phyloP scores from a whole-genome alignment of 2,329 filamentous ascomycete genomes.

The Claviceps monticola region DNA sequence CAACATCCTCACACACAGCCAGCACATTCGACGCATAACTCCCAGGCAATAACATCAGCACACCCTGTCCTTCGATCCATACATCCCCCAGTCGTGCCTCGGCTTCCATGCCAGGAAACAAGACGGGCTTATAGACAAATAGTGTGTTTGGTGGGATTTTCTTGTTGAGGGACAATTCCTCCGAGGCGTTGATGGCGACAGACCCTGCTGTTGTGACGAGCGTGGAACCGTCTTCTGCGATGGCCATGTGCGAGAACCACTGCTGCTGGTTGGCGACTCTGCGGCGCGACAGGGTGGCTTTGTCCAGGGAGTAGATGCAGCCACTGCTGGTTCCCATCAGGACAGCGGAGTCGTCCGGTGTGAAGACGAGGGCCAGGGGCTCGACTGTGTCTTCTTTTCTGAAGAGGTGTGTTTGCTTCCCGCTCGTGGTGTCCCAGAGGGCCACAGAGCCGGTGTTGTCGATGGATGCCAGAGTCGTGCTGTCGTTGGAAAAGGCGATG shows the following conservation, averaged over 20 bases:
- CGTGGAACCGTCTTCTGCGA: slow-evolving; percentile 3
- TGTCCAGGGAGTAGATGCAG: slow-evolving; percentile 6
- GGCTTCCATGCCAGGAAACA: slow-evolving; percentile 6
- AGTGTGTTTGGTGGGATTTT: slow-evolving; percentile 2
- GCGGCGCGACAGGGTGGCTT: slow-evolving; percentile 1
- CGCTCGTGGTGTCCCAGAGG: slow-evolving; percentile 8
- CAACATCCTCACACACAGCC: slow-evolving; percentile 5
- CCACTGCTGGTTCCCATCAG: slow-evolving; percentile 4
- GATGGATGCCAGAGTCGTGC: slow-evolving; percentile 7
- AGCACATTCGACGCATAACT: slow-evolving; percentile 5
- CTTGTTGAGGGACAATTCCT: slow-evolving; percentile 3
- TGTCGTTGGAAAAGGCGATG: slow-evolving; percentile 9
- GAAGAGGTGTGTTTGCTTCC: slow-evolving; percentile 2
- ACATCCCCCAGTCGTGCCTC: slow-evolving; percentile 6
- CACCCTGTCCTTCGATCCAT: slow-evolving; percentile 5
- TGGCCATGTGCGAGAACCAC: slow-evolving; percentile 5
- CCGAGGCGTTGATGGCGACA: not conserved
- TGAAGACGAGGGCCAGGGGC: slow-evolving; percentile 4
- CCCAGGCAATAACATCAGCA: slow-evolving; percentile 5
- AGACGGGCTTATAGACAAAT: slow-evolving; percentile 7
- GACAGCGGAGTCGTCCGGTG: slow-evolving; percentile 2
- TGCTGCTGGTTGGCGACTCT: slow-evolving; percentile 5
- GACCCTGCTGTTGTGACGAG: slow-evolving; percentile 7
- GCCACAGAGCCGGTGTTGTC: slow-evolving; percentile 6
- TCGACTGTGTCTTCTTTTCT: slow-evolving; percentile 1